phyloP scores from a whole-genome alignment of 495 filamentous ascomycete species.

The Paragyromitra xinjiangensis region DNA sequence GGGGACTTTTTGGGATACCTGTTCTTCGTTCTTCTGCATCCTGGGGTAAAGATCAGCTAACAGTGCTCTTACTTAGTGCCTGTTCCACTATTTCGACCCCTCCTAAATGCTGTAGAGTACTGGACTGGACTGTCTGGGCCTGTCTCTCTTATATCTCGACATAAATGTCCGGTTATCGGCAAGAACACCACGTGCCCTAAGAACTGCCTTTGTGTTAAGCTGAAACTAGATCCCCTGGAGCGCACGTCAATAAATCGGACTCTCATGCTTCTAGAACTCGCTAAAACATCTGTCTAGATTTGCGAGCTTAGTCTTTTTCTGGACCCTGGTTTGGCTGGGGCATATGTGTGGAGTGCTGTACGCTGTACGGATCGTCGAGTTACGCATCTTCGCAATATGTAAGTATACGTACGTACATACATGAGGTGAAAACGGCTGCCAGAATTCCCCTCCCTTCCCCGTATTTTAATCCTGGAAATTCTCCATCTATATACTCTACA shows the following conservation, averaged over 20 bases:
- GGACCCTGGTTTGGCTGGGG: not conserved
- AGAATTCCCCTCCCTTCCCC: not conserved
- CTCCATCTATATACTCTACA: not conserved
- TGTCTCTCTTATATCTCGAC: not conserved
- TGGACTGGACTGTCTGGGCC: not conserved
- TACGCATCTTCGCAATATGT: not conserved
- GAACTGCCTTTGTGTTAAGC: not conserved
- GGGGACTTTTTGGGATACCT: not conserved
- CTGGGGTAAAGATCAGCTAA: no score
- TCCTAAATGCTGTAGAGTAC: no score
- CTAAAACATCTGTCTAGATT: not conserved
- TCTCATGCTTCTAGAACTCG: conserved; percentile 14
- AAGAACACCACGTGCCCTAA: not conserved
- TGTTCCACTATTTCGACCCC: no score
- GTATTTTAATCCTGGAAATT: no score
- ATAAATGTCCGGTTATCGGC: not conserved
- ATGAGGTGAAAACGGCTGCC: not conserved
- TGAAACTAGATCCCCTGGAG: not conserved
- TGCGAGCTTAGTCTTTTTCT: not conserved
- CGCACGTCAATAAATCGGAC: not conserved
- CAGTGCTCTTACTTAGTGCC: no score
- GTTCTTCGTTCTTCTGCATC: no score
- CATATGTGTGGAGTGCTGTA: not conserved
- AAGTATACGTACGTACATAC: no score
- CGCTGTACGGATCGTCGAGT: not conserved